Conservation (phyloP, 169 alveolate genomes). For the Plasmodium inui region DNA sequence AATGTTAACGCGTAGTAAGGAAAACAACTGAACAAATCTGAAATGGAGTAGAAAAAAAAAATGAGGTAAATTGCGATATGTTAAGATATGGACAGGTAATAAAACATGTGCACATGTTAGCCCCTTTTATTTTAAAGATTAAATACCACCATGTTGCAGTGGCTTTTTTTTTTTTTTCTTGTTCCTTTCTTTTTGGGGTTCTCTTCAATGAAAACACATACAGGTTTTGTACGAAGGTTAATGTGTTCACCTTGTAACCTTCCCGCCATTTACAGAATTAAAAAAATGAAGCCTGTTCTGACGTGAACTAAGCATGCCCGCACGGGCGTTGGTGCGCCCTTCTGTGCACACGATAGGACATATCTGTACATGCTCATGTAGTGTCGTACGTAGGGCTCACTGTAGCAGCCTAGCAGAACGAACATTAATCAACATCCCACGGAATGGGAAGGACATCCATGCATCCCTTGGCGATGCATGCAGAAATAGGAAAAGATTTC, state of each 20-base stretch:
- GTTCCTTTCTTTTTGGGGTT: background rate
- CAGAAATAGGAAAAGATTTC: slow-evolving; percentile 13
- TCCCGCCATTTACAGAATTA: background rate
- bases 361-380: background rate
- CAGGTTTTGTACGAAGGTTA: background rate
- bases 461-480: slow-evolving; percentile 12
- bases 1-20: background rate
- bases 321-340: background rate
- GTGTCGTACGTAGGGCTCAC: background rate
- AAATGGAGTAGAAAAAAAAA: background rate
- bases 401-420: background rate
- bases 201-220: background rate
- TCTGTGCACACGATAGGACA: background rate
- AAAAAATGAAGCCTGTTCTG: background rate
- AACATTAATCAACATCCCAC: background rate
- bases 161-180: background rate
- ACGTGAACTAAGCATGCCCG: background rate
- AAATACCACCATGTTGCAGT: background rate
- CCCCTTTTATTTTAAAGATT: background rate
- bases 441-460: background rate
- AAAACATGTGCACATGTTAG: background rate
- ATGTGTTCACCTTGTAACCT: background rate
- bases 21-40: background rate
- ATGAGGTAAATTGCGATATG: background rate
- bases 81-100: background rate